Evolutionary conservation across 177 flowering plant species (phyloP).

Genomic region (Vitis hybrid): DNA sequence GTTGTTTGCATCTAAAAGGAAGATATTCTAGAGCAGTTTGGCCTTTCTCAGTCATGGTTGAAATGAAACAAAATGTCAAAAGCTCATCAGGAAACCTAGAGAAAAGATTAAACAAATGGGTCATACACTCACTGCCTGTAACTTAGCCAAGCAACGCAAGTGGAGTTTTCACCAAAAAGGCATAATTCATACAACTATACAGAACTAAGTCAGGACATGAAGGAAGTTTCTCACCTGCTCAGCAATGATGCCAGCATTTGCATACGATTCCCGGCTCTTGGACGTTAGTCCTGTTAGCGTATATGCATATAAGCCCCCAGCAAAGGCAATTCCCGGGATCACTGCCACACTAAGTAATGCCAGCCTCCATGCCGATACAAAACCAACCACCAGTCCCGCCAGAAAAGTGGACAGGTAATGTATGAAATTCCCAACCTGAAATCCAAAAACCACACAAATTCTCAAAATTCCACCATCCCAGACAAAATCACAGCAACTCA

Average conservation of each 20-base stretch:
- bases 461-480: background rate
- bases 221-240: conserved; percentile 65
- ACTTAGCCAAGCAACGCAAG: too few relatives aligned
- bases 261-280: conserved; percentile 90
- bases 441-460: background rate
- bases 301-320: conserved; percentile 92
- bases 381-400: conserved; percentile 98
- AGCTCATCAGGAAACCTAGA: too few relatives aligned
- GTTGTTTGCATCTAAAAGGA: too few relatives aligned
- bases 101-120: too few relatives aligned
- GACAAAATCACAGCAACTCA: background rate
- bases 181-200: too few relatives aligned
- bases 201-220: background rate
- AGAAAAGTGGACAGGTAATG: conserved; percentile 93
- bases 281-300: conserved; percentile 94
- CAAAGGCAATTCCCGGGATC: conserved; percentile 96
- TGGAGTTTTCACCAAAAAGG: too few relatives aligned
- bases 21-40: too few relatives aligned
- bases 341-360: conserved; percentile 94
- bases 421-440: conserved; percentile 97
- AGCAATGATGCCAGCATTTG: conserved; percentile 86
- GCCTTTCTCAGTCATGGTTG: too few relatives aligned
- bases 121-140: too few relatives aligned
- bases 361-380: conserved; percentile 91
- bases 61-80: too few relatives aligned